Base-by-base conservation (phyloP, 2,329 filamentous ascomycete genomes). In the Trichoderma simmonsii region DNA sequence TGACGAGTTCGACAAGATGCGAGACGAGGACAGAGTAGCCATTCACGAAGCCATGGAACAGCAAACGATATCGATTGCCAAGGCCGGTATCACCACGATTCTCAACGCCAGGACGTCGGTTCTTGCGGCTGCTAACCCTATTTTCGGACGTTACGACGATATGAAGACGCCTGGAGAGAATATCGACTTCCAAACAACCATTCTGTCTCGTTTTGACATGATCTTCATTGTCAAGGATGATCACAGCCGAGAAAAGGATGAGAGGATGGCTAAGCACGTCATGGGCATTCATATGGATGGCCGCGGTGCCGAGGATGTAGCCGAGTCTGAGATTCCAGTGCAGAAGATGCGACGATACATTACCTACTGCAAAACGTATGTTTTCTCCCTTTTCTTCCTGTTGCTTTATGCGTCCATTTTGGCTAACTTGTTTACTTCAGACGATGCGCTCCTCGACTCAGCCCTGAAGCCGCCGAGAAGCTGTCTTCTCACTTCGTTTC, bases 31-130 rank as follows among this genome's bases (percentile, higher is more conserved):
- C 78, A 89, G 96, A 77, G 96, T 98, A 7, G 96, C 96, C 2
- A 99, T 99, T 76, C 96, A 99, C 86, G 96, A 99, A 88, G 96
- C 96, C 72, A 99, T 99, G 96, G 96, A 99, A 81, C 96, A 99
- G 84, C 96, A 99, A 82, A 99, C 96, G 0, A 99, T 99, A 73
- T 98, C 96, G 12, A 98, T 99, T 77, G 96, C 96, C 75, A 98
- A 99, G 84, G 96, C 96, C 0, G 96, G 96, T 77, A 99, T 99
- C 79, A 99, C 96, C 0, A 99, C 96, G 0, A 98, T 99, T 75
- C 88, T 99, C 68, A 99, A 99, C 78, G 95, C 96, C 14, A 87
- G 96, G 78, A 99, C 96, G 1, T 98, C 95, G 0, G 96, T 99
- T 1, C 86, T 99, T 24, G 96, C 96, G 12, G 96, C 96, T 2